phyloP scores from a whole-genome alignment of 2,329 filamentous ascomycete species.

The Verticillium nubilum region DNA sequence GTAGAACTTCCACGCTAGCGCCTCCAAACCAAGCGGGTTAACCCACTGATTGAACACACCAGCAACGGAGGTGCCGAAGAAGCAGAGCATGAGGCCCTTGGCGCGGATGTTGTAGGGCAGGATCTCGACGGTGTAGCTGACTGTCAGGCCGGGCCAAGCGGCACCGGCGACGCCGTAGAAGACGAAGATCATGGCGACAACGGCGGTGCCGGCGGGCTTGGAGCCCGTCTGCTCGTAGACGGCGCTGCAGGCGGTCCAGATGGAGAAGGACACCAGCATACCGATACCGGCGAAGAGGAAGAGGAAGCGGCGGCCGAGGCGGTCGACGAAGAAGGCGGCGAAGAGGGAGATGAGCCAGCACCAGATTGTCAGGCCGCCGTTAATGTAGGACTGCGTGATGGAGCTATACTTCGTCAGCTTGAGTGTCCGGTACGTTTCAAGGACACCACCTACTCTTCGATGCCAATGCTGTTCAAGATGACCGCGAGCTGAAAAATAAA shows the following conservation, averaged over 20 bases:
- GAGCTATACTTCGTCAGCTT: neutral
- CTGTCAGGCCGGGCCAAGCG: constrained; percentile 51
- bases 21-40: constrained; percentile 49
- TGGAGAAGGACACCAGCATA: constrained; percentile 42
- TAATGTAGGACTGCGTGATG: constrained; percentile 1
- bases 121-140: constrained; percentile 48
- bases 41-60: constrained; percentile 48
- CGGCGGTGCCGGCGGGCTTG: constrained; percentile 30
- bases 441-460: constrained; percentile 41
- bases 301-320: constrained; percentile 48
- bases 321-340: constrained; percentile 48
- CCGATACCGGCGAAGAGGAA: constrained; percentile 41
- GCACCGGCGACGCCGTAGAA: constrained; percentile 43
- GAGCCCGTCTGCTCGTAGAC: constrained; percentile 34
- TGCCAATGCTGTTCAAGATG: constrained; percentile 30
- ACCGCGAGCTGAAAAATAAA: neutral
- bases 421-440: constrained; percentile 32
- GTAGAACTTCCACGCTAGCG: constrained; percentile 14
- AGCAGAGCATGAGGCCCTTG: constrained; percentile 52
- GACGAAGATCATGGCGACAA: constrained; percentile 36
- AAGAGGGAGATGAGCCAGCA: constrained; percentile 45
- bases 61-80: constrained; percentile 48
- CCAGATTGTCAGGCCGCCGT: constrained; percentile 44
- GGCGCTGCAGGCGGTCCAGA: constrained; percentile 43
- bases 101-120: constrained; percentile 43